Evolutionary conservation across 208 protist genomes (phyloP), one percentile per base, ranked within the genome.

Genomic region (Trypanosomatidae sp.): DNA sequence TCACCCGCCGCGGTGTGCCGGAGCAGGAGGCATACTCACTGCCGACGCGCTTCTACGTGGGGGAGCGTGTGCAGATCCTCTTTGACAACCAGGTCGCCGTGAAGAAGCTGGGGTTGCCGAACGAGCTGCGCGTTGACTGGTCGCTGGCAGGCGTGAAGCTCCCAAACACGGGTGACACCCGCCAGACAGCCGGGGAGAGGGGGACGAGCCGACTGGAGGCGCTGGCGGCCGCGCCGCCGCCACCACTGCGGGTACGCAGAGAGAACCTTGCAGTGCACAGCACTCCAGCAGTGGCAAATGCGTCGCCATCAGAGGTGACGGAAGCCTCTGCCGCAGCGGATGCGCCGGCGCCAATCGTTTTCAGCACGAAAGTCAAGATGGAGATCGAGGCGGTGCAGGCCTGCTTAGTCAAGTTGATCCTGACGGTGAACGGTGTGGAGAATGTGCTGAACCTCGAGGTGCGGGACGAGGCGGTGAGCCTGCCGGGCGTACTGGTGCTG

Each of bases 401-500:
- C n/a, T 71, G 70, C 50, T 71, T 52, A 5, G 59, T 87, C 43
- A 89, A 87, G 72, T 66, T 89, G 58, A 44, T 86, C 15, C 73
- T 92, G 15, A 76, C 33, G 30, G 78, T 92, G 19, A 87, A 90
- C 44, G 75, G 78, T 9, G 59, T 72, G 5, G 85, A 89, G 68
- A 79, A 72, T 62, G 76, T 93, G 58, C 25, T 96, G 69, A 53
- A 79, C 39, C 66, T 94, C 64, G 73, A 84, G 53, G 83, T 94
- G 12, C 3, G 75, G 15, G 89, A 91, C 28, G 80, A 83, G 36
- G 59, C 19, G 36, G 39, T 62, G 10, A 60, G 33, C 30, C 77
- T 90, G 71, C 92, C 92, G 1, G 92, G 92, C 52, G 82, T 94
- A n/a, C 77, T 96, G 39, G 88, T 96, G 69, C 84, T 79, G 44